Conservation (phyloP, 768 basidiomycete genomes). For the Kwoniella sp. region DNA sequence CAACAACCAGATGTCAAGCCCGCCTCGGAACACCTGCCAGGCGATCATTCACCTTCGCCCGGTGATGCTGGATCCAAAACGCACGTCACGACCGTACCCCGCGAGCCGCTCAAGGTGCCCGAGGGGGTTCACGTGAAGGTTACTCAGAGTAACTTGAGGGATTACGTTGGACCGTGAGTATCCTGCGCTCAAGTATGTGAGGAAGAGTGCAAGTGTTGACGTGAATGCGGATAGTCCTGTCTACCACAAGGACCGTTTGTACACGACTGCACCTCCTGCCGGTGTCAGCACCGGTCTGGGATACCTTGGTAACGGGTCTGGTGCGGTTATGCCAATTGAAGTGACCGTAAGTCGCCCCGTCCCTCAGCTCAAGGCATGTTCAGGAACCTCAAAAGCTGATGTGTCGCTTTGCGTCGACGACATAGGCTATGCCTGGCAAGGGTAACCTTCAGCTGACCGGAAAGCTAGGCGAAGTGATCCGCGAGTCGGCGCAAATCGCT, state of each 20-base stretch:
- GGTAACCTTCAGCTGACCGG: slow-evolving; percentile 89
- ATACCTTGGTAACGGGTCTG: slow-evolving; percentile 93
- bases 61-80: slow-evolving; percentile 55
- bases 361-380: no score
- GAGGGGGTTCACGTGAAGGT: slow-evolving; percentile 75
- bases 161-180: slow-evolving; percentile 81
- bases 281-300: slow-evolving; percentile 95
- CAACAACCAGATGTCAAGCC: slow-evolving; percentile 61
- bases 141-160: slow-evolving; percentile 83
- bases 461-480: slow-evolving; percentile 96
- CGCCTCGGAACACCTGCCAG: slow-evolving; percentile 50
- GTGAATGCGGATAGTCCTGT: slow-evolving; percentile 60
- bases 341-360: slow-evolving; percentile 82
- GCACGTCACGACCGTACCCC: slow-evolving; percentile 72
- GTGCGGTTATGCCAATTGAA: slow-evolving; percentile 96
- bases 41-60: slow-evolving; percentile 39
- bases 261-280: slow-evolving; percentile 74
- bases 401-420: slow-evolving; percentile 17
- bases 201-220: no score
- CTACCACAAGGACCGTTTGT: slow-evolving; percentile 94
- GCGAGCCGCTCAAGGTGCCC: slow-evolving; percentile 80
- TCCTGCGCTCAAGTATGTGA: neutral
- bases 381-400: neutral
- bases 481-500: slow-evolving; percentile 93
- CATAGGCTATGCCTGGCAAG: slow-evolving; percentile 98